Evolutionary conservation across 139 green algal genomes (phyloP).

Genomic region (Desmodesmus armatus): DNA sequence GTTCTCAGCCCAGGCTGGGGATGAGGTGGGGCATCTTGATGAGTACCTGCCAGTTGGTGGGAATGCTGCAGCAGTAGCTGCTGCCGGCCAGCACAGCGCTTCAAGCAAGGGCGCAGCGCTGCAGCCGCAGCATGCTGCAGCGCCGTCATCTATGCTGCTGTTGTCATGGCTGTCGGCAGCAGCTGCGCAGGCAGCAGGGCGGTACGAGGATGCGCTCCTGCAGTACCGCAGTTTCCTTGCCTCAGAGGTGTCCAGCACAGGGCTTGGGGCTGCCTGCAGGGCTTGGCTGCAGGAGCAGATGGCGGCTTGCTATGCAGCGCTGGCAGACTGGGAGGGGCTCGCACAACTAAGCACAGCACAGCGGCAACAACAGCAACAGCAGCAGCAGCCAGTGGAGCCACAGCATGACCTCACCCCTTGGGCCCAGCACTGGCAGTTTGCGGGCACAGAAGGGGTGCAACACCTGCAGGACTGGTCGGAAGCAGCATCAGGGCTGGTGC

Average conservation of each 20-base stretch:
- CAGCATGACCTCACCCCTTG: background rate
- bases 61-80: background rate
- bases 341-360: background rate
- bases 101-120: background rate
- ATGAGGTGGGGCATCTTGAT: background rate
- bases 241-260: background rate
- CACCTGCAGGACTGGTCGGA: slow-evolving; percentile 7
- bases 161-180: slow-evolving; percentile 60
- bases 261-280: background rate
- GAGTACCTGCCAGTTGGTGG: background rate
- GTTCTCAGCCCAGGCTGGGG: background rate
- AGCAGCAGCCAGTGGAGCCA: slow-evolving; percentile 9
- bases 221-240: slow-evolving; percentile 36
- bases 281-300: slow-evolving; percentile 45
- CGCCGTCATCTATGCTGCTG: slow-evolving; percentile 1
- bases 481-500: background rate
- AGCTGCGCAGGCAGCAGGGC: slow-evolving; percentile 55
- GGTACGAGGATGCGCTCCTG: slow-evolving; percentile 34
- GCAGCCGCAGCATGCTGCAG: background rate
- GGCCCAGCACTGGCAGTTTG: slow-evolving; percentile 11
- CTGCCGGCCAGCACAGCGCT: background rate
- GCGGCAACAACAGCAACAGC: background rate
- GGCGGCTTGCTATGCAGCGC: slow-evolving; percentile 65
- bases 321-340: slow-evolving; percentile 65
- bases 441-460: background rate